Conservation (phyloP, 306 rosid species). For the Ammopiptanthus mongolicus region DNA sequence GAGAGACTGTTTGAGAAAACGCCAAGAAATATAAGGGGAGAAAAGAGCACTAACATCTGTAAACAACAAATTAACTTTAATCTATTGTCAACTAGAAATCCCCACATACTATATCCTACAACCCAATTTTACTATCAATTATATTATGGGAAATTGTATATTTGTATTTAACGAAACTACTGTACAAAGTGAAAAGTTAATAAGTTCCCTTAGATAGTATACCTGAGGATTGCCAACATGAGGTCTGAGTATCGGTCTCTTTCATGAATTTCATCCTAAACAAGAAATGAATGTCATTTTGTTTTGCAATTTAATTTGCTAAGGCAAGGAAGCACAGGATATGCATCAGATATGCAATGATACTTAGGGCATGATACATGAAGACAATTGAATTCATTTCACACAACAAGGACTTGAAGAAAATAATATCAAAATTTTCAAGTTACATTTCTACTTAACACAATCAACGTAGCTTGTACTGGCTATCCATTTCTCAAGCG, state of each 20-base stretch:
- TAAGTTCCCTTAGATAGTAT: background rate
- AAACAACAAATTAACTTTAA: background rate
- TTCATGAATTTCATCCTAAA: constrained; percentile 97
- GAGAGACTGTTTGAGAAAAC: background rate
- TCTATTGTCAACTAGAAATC: background rate
- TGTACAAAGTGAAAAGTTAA: constrained; percentile 8
- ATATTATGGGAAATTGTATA: no score
- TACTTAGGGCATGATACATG: background rate
- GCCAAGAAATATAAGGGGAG: background rate
- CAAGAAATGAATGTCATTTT: constrained; percentile 17
- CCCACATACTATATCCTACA: background rate
- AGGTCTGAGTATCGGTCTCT: constrained; percentile 87
- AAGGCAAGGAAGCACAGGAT: constrained; percentile 6
- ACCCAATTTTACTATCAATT: no score
- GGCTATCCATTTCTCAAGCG: background rate
- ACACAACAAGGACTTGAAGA: background rate
- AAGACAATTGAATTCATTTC: constrained; percentile 1
- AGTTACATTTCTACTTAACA: background rate
- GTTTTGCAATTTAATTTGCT: background rate
- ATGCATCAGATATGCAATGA: constrained; percentile 10
- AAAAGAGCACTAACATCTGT: background rate
- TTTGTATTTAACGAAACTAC: background rate
- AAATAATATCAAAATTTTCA: background rate
- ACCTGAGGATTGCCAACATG: constrained; percentile 86
- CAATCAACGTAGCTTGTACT: background rate